Evolutionary conservation across 257 asterid species (phyloP).

Genomic region (Hygrophila difformis): DNA sequence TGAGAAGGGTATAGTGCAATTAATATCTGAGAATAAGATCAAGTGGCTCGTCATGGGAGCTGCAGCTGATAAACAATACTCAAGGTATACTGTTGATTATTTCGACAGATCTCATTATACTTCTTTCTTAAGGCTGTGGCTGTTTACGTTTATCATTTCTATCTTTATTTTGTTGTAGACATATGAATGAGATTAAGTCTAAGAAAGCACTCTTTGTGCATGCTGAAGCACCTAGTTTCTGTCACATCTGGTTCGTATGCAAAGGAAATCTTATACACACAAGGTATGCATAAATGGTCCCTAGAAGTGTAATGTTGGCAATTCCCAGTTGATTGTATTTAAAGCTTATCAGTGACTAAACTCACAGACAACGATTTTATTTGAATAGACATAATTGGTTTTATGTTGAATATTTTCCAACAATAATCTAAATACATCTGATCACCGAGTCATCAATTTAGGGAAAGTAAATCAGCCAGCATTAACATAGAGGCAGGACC

Average conservation of each 20-base stretch:
- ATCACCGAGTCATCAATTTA: slow-evolving; percentile 18
- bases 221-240: slow-evolving; percentile 58
- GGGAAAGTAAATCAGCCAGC: slow-evolving; percentile 44
- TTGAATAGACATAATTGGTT: too few relatives aligned
- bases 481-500: slow-evolving; percentile 18
- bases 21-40: slow-evolving; percentile 47
- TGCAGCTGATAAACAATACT: slow-evolving; percentile 53
- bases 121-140: neutral
- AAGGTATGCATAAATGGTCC: slow-evolving; percentile 34
- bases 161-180: slow-evolving; percentile 39
- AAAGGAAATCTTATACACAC: slow-evolving; percentile 61
- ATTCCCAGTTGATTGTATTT: slow-evolving; percentile 1
- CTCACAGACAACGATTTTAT: too few relatives aligned
- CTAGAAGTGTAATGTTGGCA: neutral
- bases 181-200: slow-evolving; percentile 60
- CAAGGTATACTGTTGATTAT: slow-evolving; percentile 32
- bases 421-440: too few relatives aligned
- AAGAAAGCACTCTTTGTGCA: slow-evolving; percentile 71
- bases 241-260: slow-evolving; percentile 81
- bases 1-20: slow-evolving; percentile 75
- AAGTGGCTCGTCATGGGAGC: slow-evolving; percentile 88
- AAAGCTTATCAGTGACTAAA: neutral
- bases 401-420: too few relatives aligned
- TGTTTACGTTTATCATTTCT: neutral
- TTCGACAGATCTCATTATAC: too few relatives aligned